Evolutionary conservation across 1,284 basidiomycete species (phyloP).

Genomic region (Schizophyllum commune): DNA sequence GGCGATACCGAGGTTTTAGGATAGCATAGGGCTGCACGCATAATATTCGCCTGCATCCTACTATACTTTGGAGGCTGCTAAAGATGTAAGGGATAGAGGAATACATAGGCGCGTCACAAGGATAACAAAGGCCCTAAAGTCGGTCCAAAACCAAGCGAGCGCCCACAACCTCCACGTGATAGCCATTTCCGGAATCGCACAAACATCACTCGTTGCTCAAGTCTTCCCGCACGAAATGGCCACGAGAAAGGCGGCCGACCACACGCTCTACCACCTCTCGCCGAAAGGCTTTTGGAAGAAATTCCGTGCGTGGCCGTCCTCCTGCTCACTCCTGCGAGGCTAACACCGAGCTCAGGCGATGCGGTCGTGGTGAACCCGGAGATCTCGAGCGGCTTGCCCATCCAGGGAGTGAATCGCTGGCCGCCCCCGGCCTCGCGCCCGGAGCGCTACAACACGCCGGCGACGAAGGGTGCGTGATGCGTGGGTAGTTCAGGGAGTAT

Average conservation of each 20-base stretch:
- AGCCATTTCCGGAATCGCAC: slow-evolving; percentile 14
- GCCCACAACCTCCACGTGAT: neutral
- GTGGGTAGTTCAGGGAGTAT: slow-evolving; percentile 3
- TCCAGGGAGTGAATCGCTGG: slow-evolving; percentile 65
- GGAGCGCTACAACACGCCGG: slow-evolving; percentile 80
- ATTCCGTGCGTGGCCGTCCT: slow-evolving; percentile 55
- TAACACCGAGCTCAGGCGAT: slow-evolving; percentile 46
- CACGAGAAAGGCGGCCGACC: slow-evolving; percentile 69
- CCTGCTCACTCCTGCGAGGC: slow-evolving; percentile 1
- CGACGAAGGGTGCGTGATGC: slow-evolving; percentile 65
- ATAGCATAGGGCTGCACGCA: too few relatives aligned
- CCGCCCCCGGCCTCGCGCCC: slow-evolving; percentile 84
- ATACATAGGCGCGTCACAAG: too few relatives aligned
- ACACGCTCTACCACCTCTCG: slow-evolving; percentile 80
- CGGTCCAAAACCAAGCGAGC: neutral
- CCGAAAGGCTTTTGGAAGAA: slow-evolving; percentile 93
- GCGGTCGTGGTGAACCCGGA: slow-evolving; percentile 76
- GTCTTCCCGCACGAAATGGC: slow-evolving; percentile 39
- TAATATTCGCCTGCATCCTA: too few relatives aligned
- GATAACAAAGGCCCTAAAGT: neutral
- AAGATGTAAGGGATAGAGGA: too few relatives aligned
- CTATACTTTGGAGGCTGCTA: too few relatives aligned
- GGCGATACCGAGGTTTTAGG: too few relatives aligned
- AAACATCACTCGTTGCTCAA: slow-evolving; percentile 12
- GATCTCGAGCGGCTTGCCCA: slow-evolving; percentile 88